Percentiles rank a stretch among this genome's conserved stretches.
Evolutionary conservation across 2,329 filamentous ascomycete genomes (phyloP).

Genomic region (Ophiosphaerella korrae): DNA sequence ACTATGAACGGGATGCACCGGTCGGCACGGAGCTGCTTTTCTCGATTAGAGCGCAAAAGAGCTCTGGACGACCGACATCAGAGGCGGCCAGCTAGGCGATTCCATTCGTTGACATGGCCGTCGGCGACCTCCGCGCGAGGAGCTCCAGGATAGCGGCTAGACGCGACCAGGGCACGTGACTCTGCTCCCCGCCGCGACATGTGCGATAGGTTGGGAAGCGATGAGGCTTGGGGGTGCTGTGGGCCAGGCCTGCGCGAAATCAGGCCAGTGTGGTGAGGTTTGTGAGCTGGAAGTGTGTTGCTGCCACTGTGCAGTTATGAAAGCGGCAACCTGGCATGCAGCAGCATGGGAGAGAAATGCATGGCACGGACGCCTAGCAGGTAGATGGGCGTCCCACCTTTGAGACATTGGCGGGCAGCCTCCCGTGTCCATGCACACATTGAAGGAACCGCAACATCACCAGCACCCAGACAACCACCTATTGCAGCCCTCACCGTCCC

Average conservation of each 20-base stretch:
- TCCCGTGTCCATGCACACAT: not conserved
- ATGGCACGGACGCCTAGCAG: conserved; percentile 2
- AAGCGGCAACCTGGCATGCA: conserved; percentile 2
- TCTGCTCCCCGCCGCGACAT: conserved; percentile 13
- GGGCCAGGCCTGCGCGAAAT: conserved; percentile 20
- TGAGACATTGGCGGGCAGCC: not conserved
- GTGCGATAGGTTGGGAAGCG: conserved; percentile 11
- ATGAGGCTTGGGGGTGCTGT: conserved; percentile 11
- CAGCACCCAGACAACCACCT: not conserved
- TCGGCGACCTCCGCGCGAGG: conserved; percentile 43
- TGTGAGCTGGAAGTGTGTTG: conserved; percentile 3
- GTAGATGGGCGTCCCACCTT: not conserved
- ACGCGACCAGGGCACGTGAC: conserved; percentile 30
- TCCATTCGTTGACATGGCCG: conserved; percentile 36
- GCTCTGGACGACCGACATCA: conserved; percentile 23
- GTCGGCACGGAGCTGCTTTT: conserved; percentile 33
- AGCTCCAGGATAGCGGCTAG: conserved; percentile 24
- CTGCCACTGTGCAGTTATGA: conserved; percentile 5
- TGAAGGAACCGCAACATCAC: not conserved
- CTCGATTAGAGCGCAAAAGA: conserved; percentile 29
- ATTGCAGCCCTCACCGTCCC: conserved; percentile 12
- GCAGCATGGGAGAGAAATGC: conserved; percentile 1
- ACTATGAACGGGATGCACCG: conserved; percentile 40
- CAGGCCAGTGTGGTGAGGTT: conserved; percentile 32
- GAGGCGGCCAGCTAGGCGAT: conserved; percentile 27